A percentile compares a stretch with the other conserved stretches of the same genome.
These are phyloP conservation scores for Termitomyces heimii DNA, from an alignment of 768 basidiomycete species.

Conservation along the genomic window DNA sequence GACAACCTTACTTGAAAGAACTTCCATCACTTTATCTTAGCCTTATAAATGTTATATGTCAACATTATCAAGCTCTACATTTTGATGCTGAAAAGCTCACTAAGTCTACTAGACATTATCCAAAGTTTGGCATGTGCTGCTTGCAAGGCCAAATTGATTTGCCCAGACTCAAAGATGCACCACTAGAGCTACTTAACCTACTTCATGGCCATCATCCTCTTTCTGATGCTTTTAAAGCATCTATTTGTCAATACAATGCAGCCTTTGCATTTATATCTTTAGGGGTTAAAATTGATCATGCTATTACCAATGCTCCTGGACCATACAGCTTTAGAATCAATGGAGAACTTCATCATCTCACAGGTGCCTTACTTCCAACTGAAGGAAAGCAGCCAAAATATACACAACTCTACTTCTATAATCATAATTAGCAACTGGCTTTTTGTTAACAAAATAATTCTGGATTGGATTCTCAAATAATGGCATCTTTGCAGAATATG, in stretches of 20 bases:
- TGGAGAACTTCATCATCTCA: no score
- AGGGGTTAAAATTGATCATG: no score
- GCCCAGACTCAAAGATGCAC: not conserved
- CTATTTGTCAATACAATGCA: not conserved
- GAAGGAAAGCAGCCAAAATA: no score
- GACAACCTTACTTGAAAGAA: not conserved
- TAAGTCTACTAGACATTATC: not conserved
- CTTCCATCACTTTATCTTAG: not conserved
- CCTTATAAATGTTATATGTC: not conserved
- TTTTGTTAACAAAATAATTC: no score
- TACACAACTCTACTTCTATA: no score
- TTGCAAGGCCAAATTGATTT: conserved; percentile 8
- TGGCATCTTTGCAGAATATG: no score
- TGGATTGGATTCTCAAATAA: no score
- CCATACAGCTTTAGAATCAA: no score
- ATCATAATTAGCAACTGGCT: no score
- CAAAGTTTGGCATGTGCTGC: conserved; percentile 11
- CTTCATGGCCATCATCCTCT: not conserved
- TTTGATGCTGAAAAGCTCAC: conserved; percentile 5
- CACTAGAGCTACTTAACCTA: not conserved
- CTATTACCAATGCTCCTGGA: no score
- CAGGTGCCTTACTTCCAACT: no score
- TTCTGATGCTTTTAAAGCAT: not conserved
- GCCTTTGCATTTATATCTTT: no score
- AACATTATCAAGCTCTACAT: not conserved